Conservation (phyloP, 768 basidiomycete genomes). For the Pulveroboletus sp. region DNA sequence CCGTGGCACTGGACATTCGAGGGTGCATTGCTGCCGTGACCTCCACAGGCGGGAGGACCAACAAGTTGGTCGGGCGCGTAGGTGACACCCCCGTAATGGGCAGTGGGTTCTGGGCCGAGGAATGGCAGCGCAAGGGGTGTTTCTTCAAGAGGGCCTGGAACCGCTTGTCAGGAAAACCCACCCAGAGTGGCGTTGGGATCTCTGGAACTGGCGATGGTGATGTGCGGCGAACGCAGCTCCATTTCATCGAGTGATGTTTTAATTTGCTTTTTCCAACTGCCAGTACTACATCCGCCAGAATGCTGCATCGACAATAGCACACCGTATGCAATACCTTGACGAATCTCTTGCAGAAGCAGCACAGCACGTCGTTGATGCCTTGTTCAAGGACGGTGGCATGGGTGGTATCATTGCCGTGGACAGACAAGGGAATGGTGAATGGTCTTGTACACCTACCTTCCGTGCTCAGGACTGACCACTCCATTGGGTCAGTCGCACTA, state of each 20-base stretch:
- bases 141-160: conserved; percentile 37
- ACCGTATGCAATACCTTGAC: conserved; percentile 54
- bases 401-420: conserved; percentile 79
- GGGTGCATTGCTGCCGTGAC: conserved; percentile 73
- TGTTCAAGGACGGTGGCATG: conserved; percentile 53
- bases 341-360: conserved; percentile 57
- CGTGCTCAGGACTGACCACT: background rate
- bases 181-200: conserved; percentile 55
- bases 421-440: conserved; percentile 56
- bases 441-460: conserved; percentile 5
- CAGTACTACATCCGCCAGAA: conserved; percentile 76
- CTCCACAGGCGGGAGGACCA: conserved; percentile 78
- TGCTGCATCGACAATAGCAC: conserved; percentile 62
- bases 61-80: conserved; percentile 79
- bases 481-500: conserved; percentile 49
- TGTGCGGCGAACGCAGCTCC: conserved; percentile 37
- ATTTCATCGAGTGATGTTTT: conserved; percentile 1
- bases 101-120: conserved; percentile 79
- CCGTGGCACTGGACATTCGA: conserved; percentile 69
- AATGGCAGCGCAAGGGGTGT: conserved; percentile 48
- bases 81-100: conserved; percentile 81
- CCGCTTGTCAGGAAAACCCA: conserved; percentile 32
- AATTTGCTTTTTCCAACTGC: background rate
- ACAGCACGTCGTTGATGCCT: conserved; percentile 49
- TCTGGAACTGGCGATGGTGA: conserved; percentile 86